Conservation (phyloP, 2,329 filamentous ascomycete species). For the Coniochaeta sp. region DNA sequence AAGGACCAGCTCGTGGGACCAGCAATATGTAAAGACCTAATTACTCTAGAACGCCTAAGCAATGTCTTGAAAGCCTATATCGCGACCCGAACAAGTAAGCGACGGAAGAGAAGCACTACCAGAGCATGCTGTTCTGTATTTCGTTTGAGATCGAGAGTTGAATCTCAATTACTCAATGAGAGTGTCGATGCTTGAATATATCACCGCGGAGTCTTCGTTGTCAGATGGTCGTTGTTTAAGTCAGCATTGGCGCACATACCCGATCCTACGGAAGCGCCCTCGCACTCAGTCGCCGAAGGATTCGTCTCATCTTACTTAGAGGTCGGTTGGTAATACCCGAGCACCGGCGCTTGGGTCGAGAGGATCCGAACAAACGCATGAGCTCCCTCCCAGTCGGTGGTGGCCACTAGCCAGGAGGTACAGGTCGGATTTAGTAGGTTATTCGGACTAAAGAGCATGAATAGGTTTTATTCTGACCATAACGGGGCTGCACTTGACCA, state of each 20-base stretch:
- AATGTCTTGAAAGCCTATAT: no score
- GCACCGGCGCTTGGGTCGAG: neutral
- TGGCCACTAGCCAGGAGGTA: neutral
- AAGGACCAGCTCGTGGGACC: no score
- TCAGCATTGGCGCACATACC: neutral
- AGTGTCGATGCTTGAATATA: neutral
- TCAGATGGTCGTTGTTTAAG: neutral
- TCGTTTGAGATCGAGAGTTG: no score
- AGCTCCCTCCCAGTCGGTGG: neutral
- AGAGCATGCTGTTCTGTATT: no score
- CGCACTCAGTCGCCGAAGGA: neutral
- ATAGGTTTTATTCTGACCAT: no score
- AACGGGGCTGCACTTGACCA: no score
- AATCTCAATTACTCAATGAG: no score
- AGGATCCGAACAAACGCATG: conserved; percentile 46
- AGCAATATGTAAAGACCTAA: no score
- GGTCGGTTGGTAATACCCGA: neutral
- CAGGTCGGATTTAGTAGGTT: neutral
- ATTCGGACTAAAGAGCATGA: neutral
- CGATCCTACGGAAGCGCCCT: neutral
- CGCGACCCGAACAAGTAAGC: no score
- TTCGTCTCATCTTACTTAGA: neutral
- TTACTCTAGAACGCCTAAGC: no score
- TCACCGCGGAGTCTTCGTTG: neutral
- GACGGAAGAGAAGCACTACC: no score